These are phyloP conservation scores for Naganishia sp. DNA, from an alignment of 1,284 basidiomycete species.

Conservation along the genomic window DNA sequence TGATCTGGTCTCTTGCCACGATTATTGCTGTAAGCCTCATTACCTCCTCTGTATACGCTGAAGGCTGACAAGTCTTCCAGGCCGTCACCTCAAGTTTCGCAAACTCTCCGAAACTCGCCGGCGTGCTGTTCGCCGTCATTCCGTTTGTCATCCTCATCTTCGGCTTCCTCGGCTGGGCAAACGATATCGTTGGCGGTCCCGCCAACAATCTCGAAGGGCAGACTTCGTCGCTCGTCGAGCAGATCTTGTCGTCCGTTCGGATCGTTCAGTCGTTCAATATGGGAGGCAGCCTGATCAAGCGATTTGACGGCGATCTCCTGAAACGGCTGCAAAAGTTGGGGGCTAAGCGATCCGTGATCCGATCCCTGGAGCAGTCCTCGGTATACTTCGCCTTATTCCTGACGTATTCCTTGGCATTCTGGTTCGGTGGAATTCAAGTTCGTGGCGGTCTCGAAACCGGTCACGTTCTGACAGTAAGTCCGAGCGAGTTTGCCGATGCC, in stretches of 20 bases:
- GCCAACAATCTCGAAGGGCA: slow-evolving; percentile 74
- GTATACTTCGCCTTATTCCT: slow-evolving; percentile 42
- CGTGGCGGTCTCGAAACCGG: slow-evolving; percentile 36
- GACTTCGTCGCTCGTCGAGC: slow-evolving; percentile 85
- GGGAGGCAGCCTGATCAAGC: slow-evolving; percentile 63
- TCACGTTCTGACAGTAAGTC: slow-evolving; percentile 41
- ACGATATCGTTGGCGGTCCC: slow-evolving; percentile 52
- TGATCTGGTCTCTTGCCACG: slow-evolving; percentile 53
- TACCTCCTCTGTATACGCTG: too few species aligned
- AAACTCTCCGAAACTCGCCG: slow-evolving; percentile 62
- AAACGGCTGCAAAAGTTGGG: slow-evolving; percentile 46
- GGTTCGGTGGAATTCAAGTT: slow-evolving; percentile 53
- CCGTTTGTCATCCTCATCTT: slow-evolving; percentile 83
- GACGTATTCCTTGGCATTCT: slow-evolving; percentile 39
- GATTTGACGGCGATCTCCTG: slow-evolving; percentile 48
- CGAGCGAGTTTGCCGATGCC: background rate
- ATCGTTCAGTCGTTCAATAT: slow-evolving; percentile 86
- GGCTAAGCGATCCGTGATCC: slow-evolving; percentile 39
- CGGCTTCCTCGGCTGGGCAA: slow-evolving; percentile 70
- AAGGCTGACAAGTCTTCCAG: slow-evolving; percentile 16
- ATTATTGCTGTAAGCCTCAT: slow-evolving; percentile 63
- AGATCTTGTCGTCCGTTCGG: slow-evolving; percentile 66
- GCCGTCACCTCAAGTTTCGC: slow-evolving; percentile 52
- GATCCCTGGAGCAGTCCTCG: slow-evolving; percentile 40
- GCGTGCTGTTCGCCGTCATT: slow-evolving; percentile 81